phyloP scores from a whole-genome alignment of 768 basidiomycete genomes.

The Leccinum uliginosum region DNA sequence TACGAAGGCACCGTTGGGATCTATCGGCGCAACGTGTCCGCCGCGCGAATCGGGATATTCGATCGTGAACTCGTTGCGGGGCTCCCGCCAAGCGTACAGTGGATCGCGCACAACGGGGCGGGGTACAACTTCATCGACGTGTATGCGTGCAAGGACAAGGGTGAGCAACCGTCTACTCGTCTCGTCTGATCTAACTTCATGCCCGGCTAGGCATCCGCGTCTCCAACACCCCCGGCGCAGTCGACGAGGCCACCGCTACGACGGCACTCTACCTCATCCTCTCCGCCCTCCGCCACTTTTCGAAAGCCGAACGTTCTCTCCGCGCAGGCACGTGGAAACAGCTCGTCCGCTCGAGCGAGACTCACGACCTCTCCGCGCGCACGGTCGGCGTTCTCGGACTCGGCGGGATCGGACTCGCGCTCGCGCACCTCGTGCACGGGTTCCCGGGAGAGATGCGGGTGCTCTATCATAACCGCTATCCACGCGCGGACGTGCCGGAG shows the following conservation, averaged over 20 bases:
- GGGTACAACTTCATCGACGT: constrained; percentile 86
- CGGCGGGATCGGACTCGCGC: constrained; percentile 68
- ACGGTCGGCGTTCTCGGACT: constrained; percentile 73
- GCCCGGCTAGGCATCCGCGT: constrained; percentile 53
- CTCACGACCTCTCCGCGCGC: constrained; percentile 63
- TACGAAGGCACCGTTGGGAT: constrained; percentile 48
- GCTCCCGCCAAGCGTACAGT: constrained; percentile 62
- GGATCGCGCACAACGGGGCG: constrained; percentile 87
- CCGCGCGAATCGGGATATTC: constrained; percentile 44
- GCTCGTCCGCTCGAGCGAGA: constrained; percentile 38
- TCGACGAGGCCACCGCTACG: constrained; percentile 87
- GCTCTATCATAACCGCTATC: constrained; percentile 70
- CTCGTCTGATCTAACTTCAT: background rate
- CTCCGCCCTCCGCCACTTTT: constrained; percentile 70
- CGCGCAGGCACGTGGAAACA: constrained; percentile 61
- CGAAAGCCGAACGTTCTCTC: constrained; percentile 51
- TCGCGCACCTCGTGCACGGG: constrained; percentile 67
- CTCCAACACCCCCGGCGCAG: constrained; percentile 88
- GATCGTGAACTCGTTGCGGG: constrained; percentile 52
- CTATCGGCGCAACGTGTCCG: constrained; percentile 44
- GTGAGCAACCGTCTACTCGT: constrained; percentile 39
- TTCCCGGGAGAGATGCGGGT: constrained; percentile 79
- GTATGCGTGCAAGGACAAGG: constrained; percentile 62
- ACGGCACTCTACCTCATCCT: constrained; percentile 82
- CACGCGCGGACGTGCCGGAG: constrained; percentile 51